phyloP scores from a whole-genome alignment of 768 basidiomycete genomes.

The Tulasnella sp. region DNA sequence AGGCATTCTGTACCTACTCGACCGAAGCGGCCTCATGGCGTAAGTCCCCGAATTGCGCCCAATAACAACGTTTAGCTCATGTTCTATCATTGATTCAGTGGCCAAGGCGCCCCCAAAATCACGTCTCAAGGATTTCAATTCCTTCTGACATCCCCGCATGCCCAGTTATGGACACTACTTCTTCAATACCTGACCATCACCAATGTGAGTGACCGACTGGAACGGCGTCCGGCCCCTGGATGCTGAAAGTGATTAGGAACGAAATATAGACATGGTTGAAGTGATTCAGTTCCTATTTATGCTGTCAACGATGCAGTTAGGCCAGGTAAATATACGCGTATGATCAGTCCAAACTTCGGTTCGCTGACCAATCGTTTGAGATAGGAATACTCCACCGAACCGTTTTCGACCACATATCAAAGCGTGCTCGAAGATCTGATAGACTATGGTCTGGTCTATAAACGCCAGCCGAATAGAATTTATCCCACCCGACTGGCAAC shows the following conservation, averaged over 20 bases:
- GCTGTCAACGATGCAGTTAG: conserved; percentile 94
- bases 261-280: conserved; percentile 88
- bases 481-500: conserved; percentile 93
- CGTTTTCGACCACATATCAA: conserved; percentile 69
- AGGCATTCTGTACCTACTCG: conserved; percentile 77
- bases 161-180: conserved; percentile 91
- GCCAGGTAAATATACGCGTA: conserved; percentile 52
- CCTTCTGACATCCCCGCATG: conserved; percentile 87
- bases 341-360: conserved; percentile 29
- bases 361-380: conserved; percentile 11
- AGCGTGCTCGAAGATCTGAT: conserved; percentile 89
- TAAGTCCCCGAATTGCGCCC: conserved; percentile 22
- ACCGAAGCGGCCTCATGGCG: conserved; percentile 83
- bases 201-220: conserved; percentile 50
- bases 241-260: conserved; percentile 48
- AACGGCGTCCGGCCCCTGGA: background rate
- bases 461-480: conserved; percentile 73
- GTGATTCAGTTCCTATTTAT: conserved; percentile 93
- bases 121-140: conserved; percentile 96
- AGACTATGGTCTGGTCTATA: conserved; percentile 93
- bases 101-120: conserved; percentile 44
- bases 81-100: background rate
- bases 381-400: conserved; percentile 86
- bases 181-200: conserved; percentile 84
- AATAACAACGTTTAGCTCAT: conserved; percentile 25